Evolutionary conservation across 139 green algal species (phyloP).

Genomic region (Penium margaritaceum): DNA sequence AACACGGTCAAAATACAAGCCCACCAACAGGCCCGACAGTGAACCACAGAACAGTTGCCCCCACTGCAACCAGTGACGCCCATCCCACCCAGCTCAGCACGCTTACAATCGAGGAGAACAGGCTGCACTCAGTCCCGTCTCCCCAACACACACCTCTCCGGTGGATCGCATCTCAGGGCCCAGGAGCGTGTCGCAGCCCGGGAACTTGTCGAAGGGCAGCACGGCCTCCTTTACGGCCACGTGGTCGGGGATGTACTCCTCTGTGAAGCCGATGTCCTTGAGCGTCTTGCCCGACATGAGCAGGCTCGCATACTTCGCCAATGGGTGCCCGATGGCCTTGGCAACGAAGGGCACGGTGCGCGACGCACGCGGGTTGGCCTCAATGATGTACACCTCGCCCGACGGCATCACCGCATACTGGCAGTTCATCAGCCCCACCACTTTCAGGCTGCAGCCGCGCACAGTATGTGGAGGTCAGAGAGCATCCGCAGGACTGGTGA

Average conservation of each 20-base stretch:
- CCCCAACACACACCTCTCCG: too few relatives aligned
- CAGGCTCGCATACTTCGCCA: slow-evolving; percentile 90
- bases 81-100: too few relatives aligned
- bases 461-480: too few relatives aligned
- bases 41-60: too few relatives aligned
- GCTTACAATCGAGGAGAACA: too few relatives aligned
- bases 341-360: slow-evolving; percentile 96
- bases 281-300: slow-evolving; percentile 86
- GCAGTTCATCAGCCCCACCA: slow-evolving; percentile 97
- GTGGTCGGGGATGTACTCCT: slow-evolving; percentile 76
- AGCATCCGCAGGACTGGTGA: not conserved
- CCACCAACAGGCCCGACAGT: too few relatives aligned
- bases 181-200: slow-evolving; percentile 87
- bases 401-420: slow-evolving; percentile 87
- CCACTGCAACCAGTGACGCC: too few relatives aligned
- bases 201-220: slow-evolving; percentile 98
- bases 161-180: slow-evolving; percentile 97
- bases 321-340: slow-evolving; percentile 92
- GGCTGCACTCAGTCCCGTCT: too few relatives aligned
- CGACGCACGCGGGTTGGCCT: slow-evolving; percentile 92
- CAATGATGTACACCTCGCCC: slow-evolving; percentile 90
- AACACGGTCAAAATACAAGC: too few relatives aligned
- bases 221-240: slow-evolving; percentile 98
- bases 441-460: slow-evolving; percentile 62
- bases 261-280: slow-evolving; percentile 73